Percentiles rank a stretch among this genome's conserved stretches.
phyloP scores from a whole-genome alignment of 352 stramenopile species.

The Globisporangium solare region DNA sequence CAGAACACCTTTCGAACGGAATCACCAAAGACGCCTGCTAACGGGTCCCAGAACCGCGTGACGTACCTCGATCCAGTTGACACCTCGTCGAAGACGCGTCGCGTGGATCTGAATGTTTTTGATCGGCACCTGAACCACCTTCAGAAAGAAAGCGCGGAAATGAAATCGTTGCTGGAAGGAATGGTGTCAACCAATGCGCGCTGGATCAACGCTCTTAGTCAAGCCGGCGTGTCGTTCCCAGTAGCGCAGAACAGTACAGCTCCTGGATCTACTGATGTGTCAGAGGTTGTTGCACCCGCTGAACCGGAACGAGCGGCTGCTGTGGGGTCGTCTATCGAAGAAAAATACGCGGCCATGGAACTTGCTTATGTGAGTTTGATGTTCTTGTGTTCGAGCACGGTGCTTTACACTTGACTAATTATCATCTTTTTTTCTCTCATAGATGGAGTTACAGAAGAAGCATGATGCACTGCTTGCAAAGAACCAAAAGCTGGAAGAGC shows the following conservation, averaged over 20 bases:
- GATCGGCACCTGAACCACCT: constrained; percentile 67
- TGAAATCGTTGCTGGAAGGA: constrained; percentile 57
- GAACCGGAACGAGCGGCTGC: constrained; percentile 14
- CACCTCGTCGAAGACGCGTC: constrained; percentile 17
- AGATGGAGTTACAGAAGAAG: constrained; percentile 54
- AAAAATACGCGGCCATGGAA: constrained; percentile 46
- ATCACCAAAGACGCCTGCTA: constrained; percentile 8
- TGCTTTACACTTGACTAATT: not conserved
- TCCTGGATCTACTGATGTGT: constrained; percentile 10
- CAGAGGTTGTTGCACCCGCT: constrained; percentile 16
- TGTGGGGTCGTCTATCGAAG: constrained; percentile 26
- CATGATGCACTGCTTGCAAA: constrained; percentile 41
- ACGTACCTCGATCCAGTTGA: constrained; percentile 12
- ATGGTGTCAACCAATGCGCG: constrained; percentile 73
- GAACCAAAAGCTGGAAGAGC: constrained; percentile 45
- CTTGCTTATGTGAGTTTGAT: constrained; percentile 26
- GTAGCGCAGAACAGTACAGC: constrained; percentile 8
- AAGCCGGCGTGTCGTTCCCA: constrained; percentile 16
- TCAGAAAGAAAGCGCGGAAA: constrained; percentile 61
- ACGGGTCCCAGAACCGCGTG: constrained; percentile 5
- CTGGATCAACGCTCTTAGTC: constrained; percentile 55
- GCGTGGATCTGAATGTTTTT: constrained; percentile 43
- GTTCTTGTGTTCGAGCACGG: no score
- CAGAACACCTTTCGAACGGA: constrained; percentile 19
- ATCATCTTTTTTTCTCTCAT: not conserved